phyloP scores from a whole-genome alignment of 495 filamentous ascomycete species.

The Xylaria grammica region DNA sequence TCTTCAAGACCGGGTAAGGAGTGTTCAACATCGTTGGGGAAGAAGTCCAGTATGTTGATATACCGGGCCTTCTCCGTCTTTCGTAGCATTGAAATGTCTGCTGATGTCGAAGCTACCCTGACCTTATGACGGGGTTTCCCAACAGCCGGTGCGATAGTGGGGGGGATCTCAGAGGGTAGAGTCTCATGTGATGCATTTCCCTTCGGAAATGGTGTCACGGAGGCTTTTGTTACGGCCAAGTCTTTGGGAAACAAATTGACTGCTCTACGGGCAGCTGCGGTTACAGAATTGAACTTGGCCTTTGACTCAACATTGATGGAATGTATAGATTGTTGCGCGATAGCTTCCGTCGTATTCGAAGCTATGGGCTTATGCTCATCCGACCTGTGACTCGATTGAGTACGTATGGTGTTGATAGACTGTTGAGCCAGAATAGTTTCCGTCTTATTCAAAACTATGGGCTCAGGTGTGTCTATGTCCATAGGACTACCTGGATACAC shows the following conservation, averaged over 20 bases:
- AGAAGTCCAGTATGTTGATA: slow-evolving; percentile 28
- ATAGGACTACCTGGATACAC: slow-evolving; percentile 15
- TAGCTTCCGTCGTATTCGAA: slow-evolving; percentile 18
- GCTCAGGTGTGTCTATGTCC: slow-evolving; percentile 16
- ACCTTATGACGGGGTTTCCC: slow-evolving; percentile 1
- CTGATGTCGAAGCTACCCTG: background rate
- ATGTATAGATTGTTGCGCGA: too few species aligned
- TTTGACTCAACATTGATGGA: background rate
- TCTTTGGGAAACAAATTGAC: slow-evolving; percentile 12
- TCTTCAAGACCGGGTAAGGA: slow-evolving; percentile 32
- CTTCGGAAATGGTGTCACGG: slow-evolving; percentile 1
- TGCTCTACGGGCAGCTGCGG: slow-evolving; percentile 15
- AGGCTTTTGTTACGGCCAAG: background rate
- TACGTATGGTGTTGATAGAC: background rate
- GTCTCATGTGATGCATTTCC: too few species aligned
- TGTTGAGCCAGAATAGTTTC: slow-evolving; percentile 9
- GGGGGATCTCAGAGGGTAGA: too few species aligned
- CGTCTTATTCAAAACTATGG: slow-evolving; percentile 3
- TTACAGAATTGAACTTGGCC: background rate
- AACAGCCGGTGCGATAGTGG: background rate
- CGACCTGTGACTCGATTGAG: background rate
- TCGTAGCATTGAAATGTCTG: background rate
- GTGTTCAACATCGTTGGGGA: slow-evolving; percentile 30
- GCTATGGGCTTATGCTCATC: slow-evolving; percentile 3
- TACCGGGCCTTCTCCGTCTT: slow-evolving; percentile 11